Base-by-base conservation (phyloP, 495 filamentous ascomycete species). In the Aspergillus homomorphus region DNA sequence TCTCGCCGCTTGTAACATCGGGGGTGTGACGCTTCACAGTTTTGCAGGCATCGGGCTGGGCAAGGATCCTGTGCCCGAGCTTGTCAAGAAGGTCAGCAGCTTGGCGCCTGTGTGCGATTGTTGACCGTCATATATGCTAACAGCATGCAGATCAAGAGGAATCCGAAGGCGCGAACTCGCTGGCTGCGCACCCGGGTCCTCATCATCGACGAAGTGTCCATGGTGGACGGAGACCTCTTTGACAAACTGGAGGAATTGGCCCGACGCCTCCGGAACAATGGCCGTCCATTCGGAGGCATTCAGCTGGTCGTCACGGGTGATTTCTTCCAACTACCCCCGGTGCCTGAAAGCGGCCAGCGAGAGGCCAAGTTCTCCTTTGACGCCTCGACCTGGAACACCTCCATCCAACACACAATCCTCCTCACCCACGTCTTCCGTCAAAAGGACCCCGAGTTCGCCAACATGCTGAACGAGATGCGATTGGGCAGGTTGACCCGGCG, bases 401-500 rank as follows among this genome's bases (percentile, higher is more conserved):
- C 88, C 10, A 93, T 98, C 52, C 87, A 95, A 64, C 95, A 98
- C 67, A 98, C 94, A 1, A 96, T 98, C 69, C 90, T 92, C 18
- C 71, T 98, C 62, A 96, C 93, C 4, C 89, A 97, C 62, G 89
- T 98, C 2, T 98, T 98, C 78, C 89, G 94, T 71, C 94, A 98
- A 66, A 89, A 86, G 62, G 95, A 98, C 70, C 91, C 92, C 38
- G 82, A 87, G 46, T 98, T 98, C 68, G 94, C 94, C 6, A 77
- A 82, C 4, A 98, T 98, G 90, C 78, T 98, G 30, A 98, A 98
- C 63, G 92, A 98, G 71, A 96, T 98, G 92, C 84, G 94, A 48
- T 76, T 98, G 42, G 94, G 95, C 14, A 88, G 80, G 38, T 83
- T 97, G 21, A 87, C 80, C 23, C 76, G 84, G 12, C 66, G 79